These are phyloP conservation scores for Volvox reticuliferus DNA, from an alignment of 139 green algal species.

Conservation along the genomic window DNA sequence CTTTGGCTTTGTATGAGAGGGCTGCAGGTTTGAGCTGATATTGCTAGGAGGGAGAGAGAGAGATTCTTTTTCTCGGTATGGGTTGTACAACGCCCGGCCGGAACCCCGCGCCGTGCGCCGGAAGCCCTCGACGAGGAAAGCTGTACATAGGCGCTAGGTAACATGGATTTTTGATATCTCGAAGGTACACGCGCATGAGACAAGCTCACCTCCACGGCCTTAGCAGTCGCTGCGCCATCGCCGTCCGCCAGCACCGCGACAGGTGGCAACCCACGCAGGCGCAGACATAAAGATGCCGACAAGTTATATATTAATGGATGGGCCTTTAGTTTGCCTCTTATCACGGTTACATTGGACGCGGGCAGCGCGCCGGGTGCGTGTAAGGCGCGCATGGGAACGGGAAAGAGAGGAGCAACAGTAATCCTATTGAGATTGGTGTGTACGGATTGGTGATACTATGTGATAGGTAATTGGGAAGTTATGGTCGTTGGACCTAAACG, in stretches of 20 bases:
- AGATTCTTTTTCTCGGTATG: no score
- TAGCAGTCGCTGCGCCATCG: neutral
- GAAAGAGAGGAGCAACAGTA: neutral
- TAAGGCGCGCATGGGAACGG: constrained; percentile 9
- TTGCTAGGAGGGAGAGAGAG: no score
- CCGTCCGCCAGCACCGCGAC: constrained; percentile 2
- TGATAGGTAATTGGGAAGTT: neutral
- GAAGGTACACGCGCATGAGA: no score
- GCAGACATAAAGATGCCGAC: no score
- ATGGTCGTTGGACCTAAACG: neutral
- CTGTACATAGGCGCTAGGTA: no score
- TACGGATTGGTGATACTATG: neutral
- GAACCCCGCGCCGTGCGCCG: no score
- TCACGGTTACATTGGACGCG: neutral
- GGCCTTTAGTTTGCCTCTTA: neutral
- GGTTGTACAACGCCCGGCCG: no score
- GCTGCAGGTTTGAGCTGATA: no score
- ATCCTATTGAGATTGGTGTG: no score
- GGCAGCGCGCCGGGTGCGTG: neutral
- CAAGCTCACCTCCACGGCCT: neutral
- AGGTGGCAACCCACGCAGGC: neutral
- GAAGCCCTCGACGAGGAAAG: no score
- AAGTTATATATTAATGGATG: neutral
- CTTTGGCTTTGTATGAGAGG: no score
- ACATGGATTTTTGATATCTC: no score